phyloP scores from a whole-genome alignment of 2,329 filamentous ascomycete genomes.

The Alternaria arborescens region DNA sequence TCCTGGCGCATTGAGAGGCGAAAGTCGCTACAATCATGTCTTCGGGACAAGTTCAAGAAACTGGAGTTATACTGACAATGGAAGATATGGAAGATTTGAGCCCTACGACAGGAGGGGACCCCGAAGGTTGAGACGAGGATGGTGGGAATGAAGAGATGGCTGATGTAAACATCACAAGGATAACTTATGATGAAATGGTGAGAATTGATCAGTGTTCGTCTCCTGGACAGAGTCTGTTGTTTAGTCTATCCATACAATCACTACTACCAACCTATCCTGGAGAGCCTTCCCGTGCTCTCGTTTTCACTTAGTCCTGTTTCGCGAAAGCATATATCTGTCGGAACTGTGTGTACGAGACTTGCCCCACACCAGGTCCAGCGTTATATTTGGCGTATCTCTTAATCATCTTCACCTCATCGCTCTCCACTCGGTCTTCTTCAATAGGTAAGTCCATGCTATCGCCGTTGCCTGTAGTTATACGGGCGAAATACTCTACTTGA shows the following conservation, averaged over 20 bases:
- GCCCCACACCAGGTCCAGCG: constrained; percentile 1
- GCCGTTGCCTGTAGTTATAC: constrained; percentile 9
- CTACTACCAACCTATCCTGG: background rate
- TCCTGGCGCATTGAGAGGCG: background rate
- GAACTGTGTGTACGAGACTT: constrained; percentile 12
- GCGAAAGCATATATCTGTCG: constrained; percentile 21
- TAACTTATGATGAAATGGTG: background rate
- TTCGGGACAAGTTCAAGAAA: background rate
- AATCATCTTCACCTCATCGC: constrained; percentile 11
- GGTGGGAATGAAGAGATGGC: background rate
- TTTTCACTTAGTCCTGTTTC: constrained; percentile 4
- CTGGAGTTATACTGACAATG: constrained; percentile 10
- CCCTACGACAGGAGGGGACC: constrained; percentile 6
- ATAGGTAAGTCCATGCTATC: constrained; percentile 15
- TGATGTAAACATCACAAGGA: background rate
- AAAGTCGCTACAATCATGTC: constrained; percentile 6
- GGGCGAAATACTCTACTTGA: constrained; percentile 15
- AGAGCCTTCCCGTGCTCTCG: background rate
- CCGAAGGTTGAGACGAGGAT: constrained; percentile 2
- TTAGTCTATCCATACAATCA: background rate
- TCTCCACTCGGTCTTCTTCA: constrained; percentile 7
- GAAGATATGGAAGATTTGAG: constrained; percentile 10
- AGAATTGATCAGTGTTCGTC: background rate
- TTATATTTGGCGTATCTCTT: constrained; percentile 19
- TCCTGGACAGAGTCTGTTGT: background rate